Conservation (phyloP, 2,329 filamentous ascomycete genomes). For the Trichoderma atroviride region DNA sequence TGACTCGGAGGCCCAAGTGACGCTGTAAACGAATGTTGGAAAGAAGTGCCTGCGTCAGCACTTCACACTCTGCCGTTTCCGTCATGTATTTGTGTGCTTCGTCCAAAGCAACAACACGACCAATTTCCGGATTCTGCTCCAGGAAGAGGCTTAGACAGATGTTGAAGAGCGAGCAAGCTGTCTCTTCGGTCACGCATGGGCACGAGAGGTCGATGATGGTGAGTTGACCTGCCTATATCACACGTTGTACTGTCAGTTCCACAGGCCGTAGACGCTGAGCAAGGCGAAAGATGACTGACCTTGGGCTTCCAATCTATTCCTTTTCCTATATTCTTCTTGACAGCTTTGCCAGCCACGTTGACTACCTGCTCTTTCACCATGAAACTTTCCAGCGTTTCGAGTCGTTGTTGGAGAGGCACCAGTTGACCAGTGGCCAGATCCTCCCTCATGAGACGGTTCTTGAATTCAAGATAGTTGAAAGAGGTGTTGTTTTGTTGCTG, state of each 20-base stretch:
- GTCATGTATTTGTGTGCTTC: constrained; percentile 80
- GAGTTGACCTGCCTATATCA: constrained; percentile 37
- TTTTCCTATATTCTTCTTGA: background rate
- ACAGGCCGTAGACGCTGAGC: background rate
- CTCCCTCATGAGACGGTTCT: constrained; percentile 35
- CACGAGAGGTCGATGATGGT: constrained; percentile 69
- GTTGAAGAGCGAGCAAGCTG: constrained; percentile 72
- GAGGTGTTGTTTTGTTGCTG: constrained; percentile 41
- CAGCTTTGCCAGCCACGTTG: background rate
- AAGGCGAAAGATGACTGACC: background rate
- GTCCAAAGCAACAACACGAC: constrained; percentile 69
- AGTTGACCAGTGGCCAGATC: constrained; percentile 53
- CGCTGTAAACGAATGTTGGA: constrained; percentile 69
- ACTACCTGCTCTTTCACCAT: constrained; percentile 30
- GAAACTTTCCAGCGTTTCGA: constrained; percentile 55
- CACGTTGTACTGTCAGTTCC: background rate
- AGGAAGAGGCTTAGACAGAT: constrained; percentile 70
- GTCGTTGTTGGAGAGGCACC: constrained; percentile 50
- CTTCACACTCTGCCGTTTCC: constrained; percentile 52
- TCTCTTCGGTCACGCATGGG: constrained; percentile 67
- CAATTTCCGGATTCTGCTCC: constrained; percentile 49
- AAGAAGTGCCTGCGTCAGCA: constrained; percentile 64
- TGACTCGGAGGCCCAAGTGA: constrained; percentile 65
- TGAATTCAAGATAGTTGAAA: constrained; percentile 58
- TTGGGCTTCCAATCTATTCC: constrained; percentile 31